Evolutionary conservation across 495 filamentous ascomycete genomes (phyloP).

Genomic region (Echria macrotheca): DNA sequence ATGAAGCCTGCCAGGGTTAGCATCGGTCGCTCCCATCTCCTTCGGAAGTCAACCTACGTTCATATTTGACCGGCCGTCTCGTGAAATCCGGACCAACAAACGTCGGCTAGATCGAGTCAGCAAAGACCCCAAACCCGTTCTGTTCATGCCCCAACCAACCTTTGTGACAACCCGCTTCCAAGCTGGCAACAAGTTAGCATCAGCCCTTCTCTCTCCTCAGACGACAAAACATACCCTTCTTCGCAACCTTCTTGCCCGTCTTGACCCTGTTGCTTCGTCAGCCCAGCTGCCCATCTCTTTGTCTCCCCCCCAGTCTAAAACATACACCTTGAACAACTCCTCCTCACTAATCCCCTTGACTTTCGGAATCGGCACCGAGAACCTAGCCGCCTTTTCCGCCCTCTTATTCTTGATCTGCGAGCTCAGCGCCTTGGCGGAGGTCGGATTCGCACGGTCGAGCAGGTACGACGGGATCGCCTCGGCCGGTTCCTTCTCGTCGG

Average conservation of each 20-base stretch:
- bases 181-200: slow-evolving; percentile 12
- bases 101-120: slow-evolving; percentile 27
- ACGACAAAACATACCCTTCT: slow-evolving; percentile 43
- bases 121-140: not conserved
- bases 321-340: slow-evolving; percentile 90
- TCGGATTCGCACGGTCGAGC: slow-evolving; percentile 80
- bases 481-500: slow-evolving; percentile 62
- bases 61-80: slow-evolving; percentile 84
- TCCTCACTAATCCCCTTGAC: slow-evolving; percentile 91
- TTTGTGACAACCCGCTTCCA: slow-evolving; percentile 95
- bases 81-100: slow-evolving; percentile 88
- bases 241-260: slow-evolving; percentile 65
- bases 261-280: slow-evolving; percentile 51
- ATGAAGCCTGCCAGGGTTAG: slow-evolving; percentile 33
- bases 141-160: slow-evolving; percentile 9
- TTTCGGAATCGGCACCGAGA: slow-evolving; percentile 88
- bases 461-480: slow-evolving; percentile 81
- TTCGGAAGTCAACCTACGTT: slow-evolving; percentile 46
- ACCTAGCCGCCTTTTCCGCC: slow-evolving; percentile 91
- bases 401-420: slow-evolving; percentile 45
- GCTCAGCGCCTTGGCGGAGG: slow-evolving; percentile 80
- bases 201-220: not conserved
- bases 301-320: slow-evolving; percentile 2
- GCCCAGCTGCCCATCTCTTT: too few species aligned
- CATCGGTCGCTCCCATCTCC: too few species aligned